phyloP scores from a whole-genome alignment of 805 yeast genomes.

The Barnettozyma californica region DNA sequence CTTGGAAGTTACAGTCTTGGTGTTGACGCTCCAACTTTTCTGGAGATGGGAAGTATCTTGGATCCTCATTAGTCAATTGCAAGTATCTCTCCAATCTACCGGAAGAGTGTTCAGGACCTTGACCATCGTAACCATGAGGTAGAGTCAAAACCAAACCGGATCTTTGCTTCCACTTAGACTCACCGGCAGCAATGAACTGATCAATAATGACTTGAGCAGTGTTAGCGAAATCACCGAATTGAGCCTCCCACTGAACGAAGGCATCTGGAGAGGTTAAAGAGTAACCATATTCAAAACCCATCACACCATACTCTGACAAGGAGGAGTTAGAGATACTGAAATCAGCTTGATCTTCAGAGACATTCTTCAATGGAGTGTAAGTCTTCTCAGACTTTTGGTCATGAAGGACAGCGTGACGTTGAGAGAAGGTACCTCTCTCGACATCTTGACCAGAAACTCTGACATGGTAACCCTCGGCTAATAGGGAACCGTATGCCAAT shows the following conservation, averaged over 20 bases:
- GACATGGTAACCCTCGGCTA: constrained; percentile 90
- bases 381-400: constrained; percentile 85
- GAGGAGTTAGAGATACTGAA: constrained; percentile 92
- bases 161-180: constrained; percentile 98
- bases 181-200: constrained; percentile 95
- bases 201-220: constrained; percentile 97
- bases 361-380: constrained; percentile 79
- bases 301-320: constrained; percentile 96
- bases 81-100: constrained; percentile 96
- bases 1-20: constrained; percentile 97
- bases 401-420: constrained; percentile 97
- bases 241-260: constrained; percentile 98
- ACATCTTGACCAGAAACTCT: constrained; percentile 99
- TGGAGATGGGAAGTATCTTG: constrained; percentile 84
- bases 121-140: constrained; percentile 99
- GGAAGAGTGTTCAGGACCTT: constrained; percentile 99
- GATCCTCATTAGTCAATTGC: constrained; percentile 94
- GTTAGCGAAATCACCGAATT: constrained; percentile 99
- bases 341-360: constrained; percentile 76
- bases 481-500: constrained; percentile 90
- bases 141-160: constrained; percentile 91
- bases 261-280: constrained; percentile 97
- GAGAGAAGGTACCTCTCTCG: constrained; percentile 99
- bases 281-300: constrained; percentile 99
- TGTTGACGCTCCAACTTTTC: constrained; percentile 94